These are phyloP conservation scores for Jatropha curcas DNA, from an alignment of 345 rosid genomes.

Conservation along the genomic window DNA sequence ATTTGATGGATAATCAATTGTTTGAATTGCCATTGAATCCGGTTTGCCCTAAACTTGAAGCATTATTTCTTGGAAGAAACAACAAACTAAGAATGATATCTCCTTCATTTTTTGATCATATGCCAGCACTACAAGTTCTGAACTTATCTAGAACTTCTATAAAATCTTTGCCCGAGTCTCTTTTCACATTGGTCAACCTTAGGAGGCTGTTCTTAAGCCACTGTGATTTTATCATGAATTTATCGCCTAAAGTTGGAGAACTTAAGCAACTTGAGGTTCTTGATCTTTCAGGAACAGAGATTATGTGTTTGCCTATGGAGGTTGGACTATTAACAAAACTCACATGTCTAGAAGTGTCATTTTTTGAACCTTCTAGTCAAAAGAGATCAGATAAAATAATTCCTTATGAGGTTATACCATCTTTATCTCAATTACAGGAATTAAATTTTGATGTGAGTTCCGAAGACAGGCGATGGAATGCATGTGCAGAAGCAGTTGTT, in stretches of 20 bases:
- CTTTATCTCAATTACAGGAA: background rate
- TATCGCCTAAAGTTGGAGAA: constrained; percentile 27
- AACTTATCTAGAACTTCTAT: constrained; percentile 32
- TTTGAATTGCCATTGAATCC: constrained; percentile 20
- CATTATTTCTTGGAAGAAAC: constrained; percentile 21
- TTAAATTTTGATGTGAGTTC: constrained; percentile 12
- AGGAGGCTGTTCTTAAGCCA: constrained; percentile 15
- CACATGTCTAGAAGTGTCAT: constrained; percentile 17
- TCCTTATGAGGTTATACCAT: constrained; percentile 1
- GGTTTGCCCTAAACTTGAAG: background rate
- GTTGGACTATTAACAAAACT: constrained; percentile 6
- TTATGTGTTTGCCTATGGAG: constrained; percentile 16
- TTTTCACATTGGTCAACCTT: constrained; percentile 18
- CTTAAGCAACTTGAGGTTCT: constrained; percentile 24
- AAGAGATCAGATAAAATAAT: background rate
- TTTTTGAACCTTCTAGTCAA: background rate
- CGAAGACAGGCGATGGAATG: constrained; percentile 21
- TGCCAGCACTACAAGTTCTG: constrained; percentile 22
- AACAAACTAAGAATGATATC: constrained; percentile 22
- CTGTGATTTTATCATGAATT: constrained; percentile 23
- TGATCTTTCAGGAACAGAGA: constrained; percentile 28
- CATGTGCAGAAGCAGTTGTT: constrained; percentile 12
- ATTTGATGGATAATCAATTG: constrained; percentile 14
- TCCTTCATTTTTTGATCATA: constrained; percentile 17
- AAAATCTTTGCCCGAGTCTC: constrained; percentile 32